These are phyloP conservation scores for Gymnopus androsaceus DNA, from an alignment of 1,284 basidiomycete genomes.

Conservation along the genomic window DNA sequence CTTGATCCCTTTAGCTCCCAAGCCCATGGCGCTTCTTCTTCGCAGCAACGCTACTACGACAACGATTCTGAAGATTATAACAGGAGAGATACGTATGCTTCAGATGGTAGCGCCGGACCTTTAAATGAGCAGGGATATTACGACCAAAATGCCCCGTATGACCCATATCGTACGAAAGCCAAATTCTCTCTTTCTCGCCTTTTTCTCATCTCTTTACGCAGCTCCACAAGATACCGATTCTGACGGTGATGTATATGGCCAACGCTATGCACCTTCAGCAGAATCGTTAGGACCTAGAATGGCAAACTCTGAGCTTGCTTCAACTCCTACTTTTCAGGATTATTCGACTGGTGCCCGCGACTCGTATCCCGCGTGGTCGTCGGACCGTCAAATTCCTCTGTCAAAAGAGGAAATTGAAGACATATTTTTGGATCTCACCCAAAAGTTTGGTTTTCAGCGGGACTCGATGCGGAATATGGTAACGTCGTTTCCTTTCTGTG, in stretches of 20 bases:
- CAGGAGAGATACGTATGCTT: conserved; percentile 66
- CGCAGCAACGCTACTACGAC: conserved; percentile 65
- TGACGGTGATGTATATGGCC: conserved; percentile 70
- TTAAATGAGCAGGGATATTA: conserved; percentile 61
- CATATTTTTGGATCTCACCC: conserved; percentile 94
- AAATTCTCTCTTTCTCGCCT: conserved; percentile 16
- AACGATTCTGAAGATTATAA: conserved; percentile 69
- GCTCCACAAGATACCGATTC: conserved; percentile 76
- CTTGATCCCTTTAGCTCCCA: conserved; percentile 57
- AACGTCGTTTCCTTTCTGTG: conserved; percentile 30
- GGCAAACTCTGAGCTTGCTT: conserved; percentile 60
- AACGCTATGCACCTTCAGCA: conserved; percentile 67
- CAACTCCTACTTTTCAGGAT: conserved; percentile 63
- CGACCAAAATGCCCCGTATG: conserved; percentile 63
- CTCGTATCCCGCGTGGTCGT: conserved; percentile 91
- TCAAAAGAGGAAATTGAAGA: conserved; percentile 99
- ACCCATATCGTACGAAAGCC: conserved; percentile 57
- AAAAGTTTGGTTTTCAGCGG: conserved; percentile 98
- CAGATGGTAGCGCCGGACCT: conserved; percentile 64
- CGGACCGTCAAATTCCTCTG: conserved; percentile 90
- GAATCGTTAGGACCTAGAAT: conserved; percentile 64
- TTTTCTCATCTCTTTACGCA: conserved; percentile 34
- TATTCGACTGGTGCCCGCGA: conserved; percentile 62
- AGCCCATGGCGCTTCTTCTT: conserved; percentile 35
- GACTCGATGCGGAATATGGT: conserved; percentile 93